Evolutionary conservation across 1,139 yeast species (phyloP).

Genomic region (Blastobotrys proliferans): DNA sequence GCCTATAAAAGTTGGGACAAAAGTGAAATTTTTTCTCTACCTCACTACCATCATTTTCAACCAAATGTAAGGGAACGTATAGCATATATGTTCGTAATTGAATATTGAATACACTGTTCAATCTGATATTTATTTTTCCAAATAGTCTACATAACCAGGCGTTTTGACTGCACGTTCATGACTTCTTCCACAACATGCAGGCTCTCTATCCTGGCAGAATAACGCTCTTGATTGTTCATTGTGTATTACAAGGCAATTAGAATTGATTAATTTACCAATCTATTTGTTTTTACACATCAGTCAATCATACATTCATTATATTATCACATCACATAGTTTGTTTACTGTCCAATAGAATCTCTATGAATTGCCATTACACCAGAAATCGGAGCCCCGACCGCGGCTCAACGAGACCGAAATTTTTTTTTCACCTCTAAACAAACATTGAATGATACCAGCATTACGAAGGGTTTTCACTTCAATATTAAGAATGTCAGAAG

Average conservation of each 20-base stretch:
- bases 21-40: no score
- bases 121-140: no score
- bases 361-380: background rate
- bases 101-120: no score
- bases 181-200: slow-evolving; percentile 20
- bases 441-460: background rate
- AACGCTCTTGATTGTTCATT: slow-evolving; percentile 6
- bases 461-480: background rate
- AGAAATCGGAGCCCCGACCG: background rate
- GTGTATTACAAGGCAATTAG: no score
- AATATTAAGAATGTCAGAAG: background rate
- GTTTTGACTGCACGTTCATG: slow-evolving; percentile 23
- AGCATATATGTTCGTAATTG: no score
- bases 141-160: slow-evolving; percentile 21
- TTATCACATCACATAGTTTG: background rate
- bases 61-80: no score
- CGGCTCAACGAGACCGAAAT: background rate
- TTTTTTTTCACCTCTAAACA: background rate
- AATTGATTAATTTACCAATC: no score
- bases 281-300: no score
- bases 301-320: no score
- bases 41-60: no score
- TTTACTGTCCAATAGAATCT: background rate
- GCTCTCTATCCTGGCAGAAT: slow-evolving; percentile 28
- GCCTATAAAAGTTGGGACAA: no score